Base-by-base conservation (phyloP, 208 protist genomes). In the Trypanosoma mega region DNA sequence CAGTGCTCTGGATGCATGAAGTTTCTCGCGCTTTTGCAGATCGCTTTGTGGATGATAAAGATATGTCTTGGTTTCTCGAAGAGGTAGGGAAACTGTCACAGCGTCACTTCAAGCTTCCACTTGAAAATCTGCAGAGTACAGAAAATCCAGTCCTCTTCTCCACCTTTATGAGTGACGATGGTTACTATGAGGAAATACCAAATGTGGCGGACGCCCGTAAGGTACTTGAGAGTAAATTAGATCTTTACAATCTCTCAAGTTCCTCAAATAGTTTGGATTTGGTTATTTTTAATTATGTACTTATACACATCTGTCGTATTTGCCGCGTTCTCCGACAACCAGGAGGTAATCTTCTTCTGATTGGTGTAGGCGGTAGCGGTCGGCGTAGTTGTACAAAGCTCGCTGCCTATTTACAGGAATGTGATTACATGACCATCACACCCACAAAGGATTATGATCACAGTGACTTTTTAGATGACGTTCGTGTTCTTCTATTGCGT, bases 301-400 rank as follows among this genome's bases (percentile, higher is more conserved):
- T 98, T n/a, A 89, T 97, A 68, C 97, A 99, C 69, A 87, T 99
- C 11, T 78, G 87, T 16, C 79, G 98, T 29, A 97, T 99, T 49
- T 88, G 81, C 58, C 93, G 98, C 46, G 92, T 99, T 59, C 72
- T 99, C 30, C 84, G 78, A 30, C 96, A 98, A 74, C 97, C 98
- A 26, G 84, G 82, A 20, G 98, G 98, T 16, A 86, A 99, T 73
- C 80, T 96, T 47, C 76, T 99, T 37, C 83, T 98, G 11, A 74
- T 99, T 47, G 98, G 98, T 51, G 96, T 99, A 20, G 97, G 97
- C 37, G 98, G 98, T 29, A 97, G 84, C 58, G 98, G 98, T 11
- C 85, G 96, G 4, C 90, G 97, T 74, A 97, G 92, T 51, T 92
- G 97, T 47, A 89, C 97, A 5, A 82, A 82, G 49, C 87, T 99